Evolutionary conservation across 306 rosid species (phyloP).

Genomic region (Corylus heterophylla): DNA sequence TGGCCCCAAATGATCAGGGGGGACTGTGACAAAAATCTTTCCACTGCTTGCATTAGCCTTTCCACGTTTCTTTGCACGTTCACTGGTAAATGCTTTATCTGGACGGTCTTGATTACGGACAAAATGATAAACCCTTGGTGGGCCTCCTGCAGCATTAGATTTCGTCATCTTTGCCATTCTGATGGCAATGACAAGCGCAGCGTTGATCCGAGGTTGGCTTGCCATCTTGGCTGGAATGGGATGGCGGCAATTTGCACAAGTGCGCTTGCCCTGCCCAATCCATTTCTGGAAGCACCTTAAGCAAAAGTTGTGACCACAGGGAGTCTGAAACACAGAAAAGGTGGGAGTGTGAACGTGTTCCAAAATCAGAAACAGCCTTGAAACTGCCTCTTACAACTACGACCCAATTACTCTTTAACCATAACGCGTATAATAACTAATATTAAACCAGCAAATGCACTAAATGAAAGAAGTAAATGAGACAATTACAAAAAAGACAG

Average conservation of each 20-base stretch:
- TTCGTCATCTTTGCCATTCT: slow-evolving; percentile 55
- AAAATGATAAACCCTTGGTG: slow-evolving; percentile 37
- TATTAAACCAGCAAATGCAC: not conserved
- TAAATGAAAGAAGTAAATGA: not conserved
- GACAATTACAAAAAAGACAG: not conserved
- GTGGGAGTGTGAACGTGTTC: not conserved
- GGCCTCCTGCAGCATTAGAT: slow-evolving; percentile 4
- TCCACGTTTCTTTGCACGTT: slow-evolving; percentile 48
- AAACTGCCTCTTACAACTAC: not conserved
- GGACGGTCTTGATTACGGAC: slow-evolving; percentile 59
- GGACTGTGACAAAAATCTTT: slow-evolving; percentile 57
- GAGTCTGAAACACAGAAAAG: slow-evolving; percentile 43
- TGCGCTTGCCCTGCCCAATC: slow-evolving; percentile 48
- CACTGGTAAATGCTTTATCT: slow-evolving; percentile 57
- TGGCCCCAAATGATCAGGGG: slow-evolving; percentile 67
- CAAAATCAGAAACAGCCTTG: not conserved
- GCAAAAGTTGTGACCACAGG: slow-evolving; percentile 88
- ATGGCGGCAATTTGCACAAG: slow-evolving; percentile 62
- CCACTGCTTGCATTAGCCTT: slow-evolving; percentile 67
- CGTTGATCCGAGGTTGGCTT: slow-evolving; percentile 68
- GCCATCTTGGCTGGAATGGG: slow-evolving; percentile 54
- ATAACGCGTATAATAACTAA: not conserved
- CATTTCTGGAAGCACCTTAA: slow-evolving; percentile 70
- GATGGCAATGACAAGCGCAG: slow-evolving; percentile 59
- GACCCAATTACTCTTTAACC: not conserved